Conservation (phyloP, 2,329 filamentous ascomycete species). For the Aureobasidium musti region DNA sequence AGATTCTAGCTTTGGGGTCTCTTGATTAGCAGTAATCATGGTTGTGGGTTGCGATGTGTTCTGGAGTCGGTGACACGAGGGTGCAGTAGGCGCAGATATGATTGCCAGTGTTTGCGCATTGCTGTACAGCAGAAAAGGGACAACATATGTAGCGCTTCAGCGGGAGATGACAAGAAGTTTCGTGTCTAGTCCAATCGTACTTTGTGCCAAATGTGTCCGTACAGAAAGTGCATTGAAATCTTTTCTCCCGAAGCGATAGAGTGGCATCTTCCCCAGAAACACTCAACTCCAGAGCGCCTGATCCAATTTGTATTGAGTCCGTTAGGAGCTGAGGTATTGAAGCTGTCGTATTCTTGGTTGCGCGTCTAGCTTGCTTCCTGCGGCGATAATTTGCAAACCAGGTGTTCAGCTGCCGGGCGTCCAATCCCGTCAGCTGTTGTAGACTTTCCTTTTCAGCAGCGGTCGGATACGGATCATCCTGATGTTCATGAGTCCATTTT, state of each 20-base stretch:
- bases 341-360: neutral
- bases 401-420: neutral
- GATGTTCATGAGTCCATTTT: neutral
- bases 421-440: neutral
- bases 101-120: neutral
- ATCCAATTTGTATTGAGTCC: too few species aligned
- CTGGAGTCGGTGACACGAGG: conserved; percentile 38
- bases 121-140: conserved; percentile 53
- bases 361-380: neutral
- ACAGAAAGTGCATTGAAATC: conserved; percentile 61
- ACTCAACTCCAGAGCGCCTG: neutral
- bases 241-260: neutral
- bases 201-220: conserved; percentile 59
- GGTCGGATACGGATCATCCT: neutral
- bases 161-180: conserved; percentile 63
- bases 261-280: neutral
- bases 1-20: conserved; percentile 62
- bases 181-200: conserved; percentile 65
- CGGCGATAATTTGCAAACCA: conserved; percentile 1
- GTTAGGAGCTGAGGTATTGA: neutral
- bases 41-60: conserved; percentile 62
- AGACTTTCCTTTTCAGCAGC: neutral
- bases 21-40: conserved; percentile 67
- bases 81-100: neutral
- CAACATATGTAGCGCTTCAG: conserved; percentile 67